Conservation (phyloP, 179 eudicot species). For the Beta corolliflora region DNA sequence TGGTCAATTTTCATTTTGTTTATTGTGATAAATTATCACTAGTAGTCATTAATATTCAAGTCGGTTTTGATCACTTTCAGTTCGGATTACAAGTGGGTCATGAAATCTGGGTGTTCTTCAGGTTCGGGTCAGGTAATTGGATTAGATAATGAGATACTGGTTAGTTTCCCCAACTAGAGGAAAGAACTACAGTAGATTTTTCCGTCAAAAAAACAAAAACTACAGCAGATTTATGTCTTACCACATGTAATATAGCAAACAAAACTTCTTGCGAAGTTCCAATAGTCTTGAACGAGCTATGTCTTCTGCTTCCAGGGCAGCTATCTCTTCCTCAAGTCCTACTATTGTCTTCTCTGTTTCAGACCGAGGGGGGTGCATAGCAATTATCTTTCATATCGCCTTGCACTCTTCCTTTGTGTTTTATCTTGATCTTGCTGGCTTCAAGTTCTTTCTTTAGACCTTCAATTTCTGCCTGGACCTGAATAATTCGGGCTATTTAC, state of each 20-base stretch:
- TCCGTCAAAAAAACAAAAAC: too few species aligned
- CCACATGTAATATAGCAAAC: conserved; percentile 84
- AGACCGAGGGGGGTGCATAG: conserved; percentile 86
- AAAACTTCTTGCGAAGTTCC: conserved; percentile 93
- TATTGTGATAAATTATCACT: too few species aligned
- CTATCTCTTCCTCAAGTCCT: conserved; percentile 83
- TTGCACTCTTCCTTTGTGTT: conserved; percentile 98
- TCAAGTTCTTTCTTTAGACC: conserved; percentile 86
- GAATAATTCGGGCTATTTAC: conserved; percentile 57
- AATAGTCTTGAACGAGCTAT: conserved; percentile 68
- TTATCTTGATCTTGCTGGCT: conserved; percentile 85
- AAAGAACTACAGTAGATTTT: too few species aligned
- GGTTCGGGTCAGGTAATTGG: too few species aligned
- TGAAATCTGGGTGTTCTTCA: too few species aligned
- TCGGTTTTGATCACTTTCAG: too few species aligned
- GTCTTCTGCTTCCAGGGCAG: conserved; percentile 79
- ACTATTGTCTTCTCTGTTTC: conserved; percentile 72
- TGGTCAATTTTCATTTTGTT: too few species aligned
- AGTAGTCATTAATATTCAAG: too few species aligned
- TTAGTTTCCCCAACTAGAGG: too few species aligned
- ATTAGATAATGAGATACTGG: too few species aligned
- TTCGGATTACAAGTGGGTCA: too few species aligned
- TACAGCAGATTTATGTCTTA: conserved; percentile 36
- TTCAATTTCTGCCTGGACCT: conserved; percentile 84
- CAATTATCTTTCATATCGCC: conserved; percentile 77